Evolutionary conservation across 2,329 filamentous ascomycete species (phyloP).

Genomic region (Xylaria sp.): DNA sequence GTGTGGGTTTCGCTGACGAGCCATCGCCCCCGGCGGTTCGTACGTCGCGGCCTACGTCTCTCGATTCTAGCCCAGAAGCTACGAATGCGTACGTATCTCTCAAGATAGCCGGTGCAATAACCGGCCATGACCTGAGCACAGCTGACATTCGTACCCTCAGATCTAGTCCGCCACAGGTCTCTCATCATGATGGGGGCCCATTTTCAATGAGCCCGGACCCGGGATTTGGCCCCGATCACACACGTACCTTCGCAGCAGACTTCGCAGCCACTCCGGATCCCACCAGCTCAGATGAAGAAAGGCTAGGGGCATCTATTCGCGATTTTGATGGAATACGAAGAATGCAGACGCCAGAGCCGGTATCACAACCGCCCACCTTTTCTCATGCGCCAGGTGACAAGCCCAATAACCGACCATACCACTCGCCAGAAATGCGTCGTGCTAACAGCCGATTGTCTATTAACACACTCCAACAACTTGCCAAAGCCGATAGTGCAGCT

Average conservation of each 20-base stretch:
- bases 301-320: conserved; percentile 48
- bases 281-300: conserved; percentile 63
- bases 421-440: conserved; percentile 77
- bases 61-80: conserved; percentile 46
- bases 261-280: conserved; percentile 56
- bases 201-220: conserved; percentile 41
- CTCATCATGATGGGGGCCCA: conserved; percentile 33
- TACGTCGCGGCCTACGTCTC: conserved; percentile 58
- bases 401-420: conserved; percentile 72
- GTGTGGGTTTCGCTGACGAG: conserved; percentile 65
- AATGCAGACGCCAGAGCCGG: conserved; percentile 73
- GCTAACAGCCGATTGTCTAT: conserved; percentile 85
- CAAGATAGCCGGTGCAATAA: conserved; percentile 40
- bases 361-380: conserved; percentile 79
- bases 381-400: conserved; percentile 74
- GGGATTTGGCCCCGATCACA: conserved; percentile 45
- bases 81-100: too few relatives aligned
- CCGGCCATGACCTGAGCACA: conserved; percentile 52
- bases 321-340: conserved; percentile 60
- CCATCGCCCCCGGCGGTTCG: conserved; percentile 49
- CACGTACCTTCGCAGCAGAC: conserved; percentile 50
- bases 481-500: conserved; percentile 66
- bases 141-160: conserved; percentile 51
- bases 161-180: conserved; percentile 34
- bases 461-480: conserved; percentile 80